phyloP scores from a whole-genome alignment of 2,329 filamentous ascomycete species.

The Onygena corvina region DNA sequence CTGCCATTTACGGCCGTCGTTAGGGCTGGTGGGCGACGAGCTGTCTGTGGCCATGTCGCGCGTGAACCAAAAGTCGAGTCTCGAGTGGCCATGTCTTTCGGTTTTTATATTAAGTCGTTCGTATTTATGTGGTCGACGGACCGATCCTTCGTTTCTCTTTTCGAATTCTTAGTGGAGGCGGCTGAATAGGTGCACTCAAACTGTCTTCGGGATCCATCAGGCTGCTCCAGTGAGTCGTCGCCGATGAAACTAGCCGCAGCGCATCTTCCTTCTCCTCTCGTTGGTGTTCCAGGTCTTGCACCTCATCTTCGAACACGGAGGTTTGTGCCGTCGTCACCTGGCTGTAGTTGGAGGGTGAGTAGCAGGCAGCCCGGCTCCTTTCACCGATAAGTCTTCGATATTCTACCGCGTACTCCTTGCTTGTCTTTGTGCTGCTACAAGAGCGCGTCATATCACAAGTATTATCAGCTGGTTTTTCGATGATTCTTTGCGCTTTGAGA shows the following conservation, averaged over 20 bases:
- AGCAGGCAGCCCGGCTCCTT: not conserved
- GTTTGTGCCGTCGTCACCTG: not conserved
- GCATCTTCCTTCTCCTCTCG: not conserved
- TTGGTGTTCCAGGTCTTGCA: not conserved
- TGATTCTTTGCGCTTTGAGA: not conserved
- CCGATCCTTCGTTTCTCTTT: constrained; percentile 2
- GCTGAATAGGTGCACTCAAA: not conserved
- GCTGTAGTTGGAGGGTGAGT: not conserved
- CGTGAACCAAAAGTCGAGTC: too few relatives aligned
- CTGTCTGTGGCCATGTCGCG: not conserved
- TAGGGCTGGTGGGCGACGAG: not conserved
- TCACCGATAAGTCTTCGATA: constrained; percentile 3
- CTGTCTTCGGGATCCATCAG: not conserved
- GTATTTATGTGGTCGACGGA: too few relatives aligned
- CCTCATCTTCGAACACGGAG: not conserved
- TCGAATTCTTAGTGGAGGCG: constrained; percentile 1
- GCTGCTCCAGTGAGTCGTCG: constrained; percentile 4
- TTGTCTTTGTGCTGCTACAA: constrained; percentile 7
- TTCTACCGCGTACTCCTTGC: constrained; percentile 8
- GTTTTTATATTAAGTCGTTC: too few relatives aligned
- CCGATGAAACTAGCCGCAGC: not conserved
- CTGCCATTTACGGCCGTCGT: constrained; percentile 2
- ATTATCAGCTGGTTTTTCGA: not conserved
- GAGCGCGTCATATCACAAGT: not conserved
- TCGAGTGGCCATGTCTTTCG: too few relatives aligned